phyloP scores from a whole-genome alignment of 2,329 filamentous ascomycete species.

The Fusarium sp. region DNA sequence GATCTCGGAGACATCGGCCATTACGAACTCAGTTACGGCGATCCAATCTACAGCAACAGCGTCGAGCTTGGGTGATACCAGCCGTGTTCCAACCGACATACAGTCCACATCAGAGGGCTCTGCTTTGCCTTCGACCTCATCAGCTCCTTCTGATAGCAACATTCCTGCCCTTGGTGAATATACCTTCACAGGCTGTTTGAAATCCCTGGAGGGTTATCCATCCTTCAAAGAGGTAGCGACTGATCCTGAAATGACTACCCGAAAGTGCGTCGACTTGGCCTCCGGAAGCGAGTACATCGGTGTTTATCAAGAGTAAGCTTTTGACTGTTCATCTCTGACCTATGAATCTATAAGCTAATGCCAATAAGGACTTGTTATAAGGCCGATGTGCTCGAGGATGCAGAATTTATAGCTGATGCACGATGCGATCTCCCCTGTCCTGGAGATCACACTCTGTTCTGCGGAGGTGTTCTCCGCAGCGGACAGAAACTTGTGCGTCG shows the following conservation, averaged over 20 bases:
- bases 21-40: accelerated
- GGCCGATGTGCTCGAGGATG: background rate
- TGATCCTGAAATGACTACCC: background rate
- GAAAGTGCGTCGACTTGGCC: background rate
- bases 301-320: background rate
- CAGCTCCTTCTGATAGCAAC: background rate
- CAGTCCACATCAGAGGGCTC: background rate
- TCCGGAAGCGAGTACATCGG: background rate
- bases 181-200: background rate
- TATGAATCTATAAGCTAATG: background rate
- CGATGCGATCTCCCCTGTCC: background rate
- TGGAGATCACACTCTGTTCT: background rate
- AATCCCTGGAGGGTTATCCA: accelerated
- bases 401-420: background rate
- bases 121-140: background rate
- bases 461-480: background rate
- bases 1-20: background rate
- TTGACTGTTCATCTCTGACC: background rate
- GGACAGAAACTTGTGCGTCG: background rate
- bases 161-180: background rate
- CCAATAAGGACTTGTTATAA: background rate
- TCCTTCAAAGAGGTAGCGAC: background rate
- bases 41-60: accelerated
- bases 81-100: background rate
- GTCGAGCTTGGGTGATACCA: background rate